Conservation (phyloP, 139 green algal species). For the Astrephomene gubernaculifera region DNA sequence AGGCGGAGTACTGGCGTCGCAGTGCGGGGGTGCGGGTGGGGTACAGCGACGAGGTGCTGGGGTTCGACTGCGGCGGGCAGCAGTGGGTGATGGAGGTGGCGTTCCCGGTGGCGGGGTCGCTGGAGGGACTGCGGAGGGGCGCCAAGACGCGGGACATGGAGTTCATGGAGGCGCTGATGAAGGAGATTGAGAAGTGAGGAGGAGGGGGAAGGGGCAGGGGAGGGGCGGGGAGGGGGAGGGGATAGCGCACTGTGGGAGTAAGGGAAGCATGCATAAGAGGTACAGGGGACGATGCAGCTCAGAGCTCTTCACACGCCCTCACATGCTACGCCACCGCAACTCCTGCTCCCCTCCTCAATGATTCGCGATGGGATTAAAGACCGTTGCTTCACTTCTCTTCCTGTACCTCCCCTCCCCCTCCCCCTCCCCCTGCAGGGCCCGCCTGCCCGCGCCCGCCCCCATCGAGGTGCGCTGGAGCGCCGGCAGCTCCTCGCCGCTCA, state of each 20-base stretch:
- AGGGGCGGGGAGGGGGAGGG: too few species aligned
- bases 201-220: background rate
- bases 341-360: too few species aligned
- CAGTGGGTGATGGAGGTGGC: slow-evolving; percentile 97
- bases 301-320: too few species aligned
- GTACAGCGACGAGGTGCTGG: slow-evolving; percentile 86
- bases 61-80: slow-evolving; percentile 98
- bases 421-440: slow-evolving; percentile 13
- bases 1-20: slow-evolving; percentile 90
- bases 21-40: slow-evolving; percentile 69
- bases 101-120: slow-evolving; percentile 49
- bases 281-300: too few species aligned
- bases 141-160: slow-evolving; percentile 64
- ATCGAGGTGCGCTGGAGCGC: slow-evolving; percentile 98
- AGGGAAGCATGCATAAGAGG: too few species aligned
- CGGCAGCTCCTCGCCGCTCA: slow-evolving; percentile 65
- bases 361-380: too few species aligned
- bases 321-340: too few species aligned
- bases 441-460: slow-evolving; percentile 86
- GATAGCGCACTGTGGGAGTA: background rate
- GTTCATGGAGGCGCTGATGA: slow-evolving; percentile 87
- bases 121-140: slow-evolving; percentile 13
- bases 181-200: slow-evolving; percentile 70
- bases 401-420: background rate
- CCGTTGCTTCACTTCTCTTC: too few species aligned